Conservation (phyloP, 179 eudicot species). For the Camellia oleifera region DNA sequence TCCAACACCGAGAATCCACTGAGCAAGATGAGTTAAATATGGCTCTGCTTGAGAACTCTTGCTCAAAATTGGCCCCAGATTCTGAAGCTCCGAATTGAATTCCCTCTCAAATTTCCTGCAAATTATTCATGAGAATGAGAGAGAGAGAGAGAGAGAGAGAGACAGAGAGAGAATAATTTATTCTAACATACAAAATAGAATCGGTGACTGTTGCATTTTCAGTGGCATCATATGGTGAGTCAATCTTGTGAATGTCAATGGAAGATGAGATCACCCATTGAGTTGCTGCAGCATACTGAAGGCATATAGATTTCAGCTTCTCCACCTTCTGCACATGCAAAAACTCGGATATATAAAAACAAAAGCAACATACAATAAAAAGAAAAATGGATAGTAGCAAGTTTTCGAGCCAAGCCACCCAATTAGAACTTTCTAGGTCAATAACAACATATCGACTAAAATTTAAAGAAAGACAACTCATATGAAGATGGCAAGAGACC, state of each 20-base stretch:
- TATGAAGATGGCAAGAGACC: neutral
- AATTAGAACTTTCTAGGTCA: neutral
- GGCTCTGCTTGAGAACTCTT: conserved; percentile 87
- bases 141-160: conserved; percentile 12
- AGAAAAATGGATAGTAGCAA: neutral
- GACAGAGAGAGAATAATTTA: conserved; percentile 6
- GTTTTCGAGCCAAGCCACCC: neutral
- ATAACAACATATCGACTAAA: neutral
- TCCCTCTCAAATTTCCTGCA: conserved; percentile 88
- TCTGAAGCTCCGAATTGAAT: conserved; percentile 71
- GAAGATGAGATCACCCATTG: conserved; percentile 77
- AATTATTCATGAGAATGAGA: conserved; percentile 9
- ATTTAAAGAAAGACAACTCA: neutral
- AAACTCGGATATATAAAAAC: conserved; percentile 1
- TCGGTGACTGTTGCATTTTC: conserved; percentile 53
- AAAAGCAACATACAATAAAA: conserved; percentile 8
- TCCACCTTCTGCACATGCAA: conserved; percentile 66
- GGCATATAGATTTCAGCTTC: conserved; percentile 73
- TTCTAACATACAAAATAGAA: conserved; percentile 53
- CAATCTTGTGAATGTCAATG: conserved; percentile 37
- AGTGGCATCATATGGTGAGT: conserved; percentile 28
- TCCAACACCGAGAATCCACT: conserved; percentile 86
- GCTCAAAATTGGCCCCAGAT: conserved; percentile 81
- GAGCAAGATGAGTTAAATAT: conserved; percentile 87
- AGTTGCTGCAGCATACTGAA: conserved; percentile 82